phyloP scores from a whole-genome alignment of 768 basidiomycete genomes.

The Gloeostereum incarnatum region DNA sequence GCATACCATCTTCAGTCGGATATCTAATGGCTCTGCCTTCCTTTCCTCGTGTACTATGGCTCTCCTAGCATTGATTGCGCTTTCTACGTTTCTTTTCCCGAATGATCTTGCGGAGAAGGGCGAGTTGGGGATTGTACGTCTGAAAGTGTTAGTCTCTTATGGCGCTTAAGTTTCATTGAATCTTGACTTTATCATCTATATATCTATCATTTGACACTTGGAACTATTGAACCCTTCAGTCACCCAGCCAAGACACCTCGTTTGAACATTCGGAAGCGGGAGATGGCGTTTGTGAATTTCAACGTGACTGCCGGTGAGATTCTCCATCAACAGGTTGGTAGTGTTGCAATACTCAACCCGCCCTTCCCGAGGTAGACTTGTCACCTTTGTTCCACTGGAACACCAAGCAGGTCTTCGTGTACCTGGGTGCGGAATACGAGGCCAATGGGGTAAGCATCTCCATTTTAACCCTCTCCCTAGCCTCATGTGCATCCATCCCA shows the following conservation, averaged over 20 bases:
- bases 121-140: conserved; percentile 43
- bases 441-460: conserved; percentile 53
- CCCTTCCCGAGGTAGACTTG: too few relatives aligned
- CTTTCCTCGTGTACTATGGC: conserved; percentile 71
- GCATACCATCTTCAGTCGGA: conserved; percentile 61
- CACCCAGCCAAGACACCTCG: conserved; percentile 40
- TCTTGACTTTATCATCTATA: too few relatives aligned
- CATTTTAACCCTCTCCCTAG: conserved; percentile 1
- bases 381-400: conserved; percentile 88
- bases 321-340: conserved; percentile 5
- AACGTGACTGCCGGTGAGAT: conserved; percentile 65
- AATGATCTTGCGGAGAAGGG: conserved; percentile 52
- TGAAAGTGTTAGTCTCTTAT: conserved; percentile 55
- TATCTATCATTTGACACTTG: too few relatives aligned
- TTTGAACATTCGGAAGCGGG: conserved; percentile 54
- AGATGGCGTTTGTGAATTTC: conserved; percentile 75
- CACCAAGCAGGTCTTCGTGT: conserved; percentile 90
- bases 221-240: too few relatives aligned
- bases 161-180: conserved; percentile 2
- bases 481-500: conserved; percentile 16
- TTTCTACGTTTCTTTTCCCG: conserved; percentile 62
- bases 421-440: conserved; percentile 80
- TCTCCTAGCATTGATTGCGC: conserved; percentile 58
- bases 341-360: conserved; percentile 5
- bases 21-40: conserved; percentile 68